Evolutionary conservation across 1,284 basidiomycete species (phyloP).

Genomic region (Ustilago esculenta): DNA sequence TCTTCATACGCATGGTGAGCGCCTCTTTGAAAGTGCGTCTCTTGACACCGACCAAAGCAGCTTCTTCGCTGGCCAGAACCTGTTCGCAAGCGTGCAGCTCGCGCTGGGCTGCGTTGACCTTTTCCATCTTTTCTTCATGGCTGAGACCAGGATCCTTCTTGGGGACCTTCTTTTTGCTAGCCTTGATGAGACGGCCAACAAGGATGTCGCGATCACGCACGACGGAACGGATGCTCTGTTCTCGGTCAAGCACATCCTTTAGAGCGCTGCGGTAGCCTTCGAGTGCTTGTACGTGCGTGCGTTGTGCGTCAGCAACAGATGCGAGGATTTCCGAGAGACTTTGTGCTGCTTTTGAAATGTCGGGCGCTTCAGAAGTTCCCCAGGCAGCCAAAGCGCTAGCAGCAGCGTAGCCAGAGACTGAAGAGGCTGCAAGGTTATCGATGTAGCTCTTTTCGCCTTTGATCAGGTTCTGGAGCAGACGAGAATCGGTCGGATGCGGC

Average conservation of each 20-base stretch:
- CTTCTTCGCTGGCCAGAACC: slow-evolving; percentile 66
- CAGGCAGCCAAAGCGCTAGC: slow-evolving; percentile 67
- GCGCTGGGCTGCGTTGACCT: slow-evolving; percentile 66
- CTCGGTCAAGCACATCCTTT: slow-evolving; percentile 68
- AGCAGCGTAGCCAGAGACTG: slow-evolving; percentile 55
- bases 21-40: slow-evolving; percentile 68
- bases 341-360: slow-evolving; percentile 65
- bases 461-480: slow-evolving; percentile 68
- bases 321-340: slow-evolving; percentile 65
- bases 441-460: slow-evolving; percentile 67
- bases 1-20: slow-evolving; percentile 68
- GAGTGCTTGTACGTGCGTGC: slow-evolving; percentile 67
- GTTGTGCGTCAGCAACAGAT: slow-evolving; percentile 65
- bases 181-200: slow-evolving; percentile 68
- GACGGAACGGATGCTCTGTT: slow-evolving; percentile 67
- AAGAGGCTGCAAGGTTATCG: slow-evolving; percentile 52
- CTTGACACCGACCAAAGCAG: slow-evolving; percentile 67
- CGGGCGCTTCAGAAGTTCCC: slow-evolving; percentile 67
- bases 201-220: slow-evolving; percentile 69
- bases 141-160: slow-evolving; percentile 55
- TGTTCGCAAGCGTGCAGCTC: slow-evolving; percentile 69
- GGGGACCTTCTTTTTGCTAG: slow-evolving; percentile 62
- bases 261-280: slow-evolving; percentile 67
- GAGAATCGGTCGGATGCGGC: slow-evolving; percentile 64
- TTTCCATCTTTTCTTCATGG: slow-evolving; percentile 63